A percentile compares a stretch with the other conserved stretches of the same genome.
phyloP scores from a whole-genome alignment of 2,329 filamentous ascomycete species.

The Xylariaceae sp. region DNA sequence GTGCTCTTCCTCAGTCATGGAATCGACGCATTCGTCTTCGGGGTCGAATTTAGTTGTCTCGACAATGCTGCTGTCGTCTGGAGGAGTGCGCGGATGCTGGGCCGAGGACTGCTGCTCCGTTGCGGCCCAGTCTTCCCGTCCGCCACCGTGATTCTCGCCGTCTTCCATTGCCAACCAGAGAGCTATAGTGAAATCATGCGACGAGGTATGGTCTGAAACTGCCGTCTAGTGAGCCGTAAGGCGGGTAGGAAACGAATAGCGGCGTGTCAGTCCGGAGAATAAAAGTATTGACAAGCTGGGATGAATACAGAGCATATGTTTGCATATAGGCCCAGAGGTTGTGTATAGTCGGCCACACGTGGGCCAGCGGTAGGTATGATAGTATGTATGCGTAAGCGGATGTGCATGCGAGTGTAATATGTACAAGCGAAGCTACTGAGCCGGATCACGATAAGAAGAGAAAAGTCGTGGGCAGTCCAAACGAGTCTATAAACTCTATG shows the following conservation, averaged over 20 bases:
- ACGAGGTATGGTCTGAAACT: neutral
- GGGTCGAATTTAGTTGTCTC: slow-evolving; percentile 39
- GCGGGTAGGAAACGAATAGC: too few species aligned
- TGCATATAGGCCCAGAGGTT: too few species aligned
- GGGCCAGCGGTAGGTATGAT: neutral
- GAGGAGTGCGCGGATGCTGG: slow-evolving; percentile 25
- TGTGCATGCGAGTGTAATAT: neutral
- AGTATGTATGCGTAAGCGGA: neutral
- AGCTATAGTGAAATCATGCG: slow-evolving; percentile 4
- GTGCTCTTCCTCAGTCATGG: slow-evolving; percentile 56
- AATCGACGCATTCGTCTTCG: slow-evolving; percentile 51
- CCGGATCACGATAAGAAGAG: too few species aligned
- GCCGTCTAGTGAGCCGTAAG: neutral
- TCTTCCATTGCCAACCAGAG: slow-evolving; percentile 27
- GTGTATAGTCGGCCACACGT: too few species aligned
- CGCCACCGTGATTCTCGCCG: slow-evolving; percentile 24
- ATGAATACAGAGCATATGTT: too few species aligned
- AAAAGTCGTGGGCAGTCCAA: too few species aligned
- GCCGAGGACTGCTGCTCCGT: neutral
- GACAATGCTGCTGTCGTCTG: slow-evolving; percentile 38
- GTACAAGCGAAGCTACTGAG: too few species aligned
- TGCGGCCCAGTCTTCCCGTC: slow-evolving; percentile 3
- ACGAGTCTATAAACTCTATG: too few species aligned
- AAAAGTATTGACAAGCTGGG: too few species aligned
- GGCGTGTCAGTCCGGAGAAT: too few species aligned